Conservation (phyloP, 1,139 yeast genomes). For the Hansenula anomala region DNA sequence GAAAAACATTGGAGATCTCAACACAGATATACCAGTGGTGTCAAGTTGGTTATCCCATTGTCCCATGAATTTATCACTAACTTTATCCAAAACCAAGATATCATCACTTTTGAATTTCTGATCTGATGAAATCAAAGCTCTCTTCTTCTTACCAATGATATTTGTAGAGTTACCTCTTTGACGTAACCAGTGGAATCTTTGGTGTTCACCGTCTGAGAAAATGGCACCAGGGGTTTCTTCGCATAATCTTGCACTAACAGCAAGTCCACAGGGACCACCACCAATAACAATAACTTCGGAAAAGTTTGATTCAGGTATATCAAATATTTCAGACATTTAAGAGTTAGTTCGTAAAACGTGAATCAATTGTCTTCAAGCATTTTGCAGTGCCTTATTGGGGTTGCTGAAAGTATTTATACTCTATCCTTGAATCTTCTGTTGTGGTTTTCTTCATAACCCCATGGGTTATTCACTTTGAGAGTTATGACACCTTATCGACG, state of each 20-base stretch:
- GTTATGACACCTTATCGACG: not conserved
- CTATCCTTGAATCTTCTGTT: no score
- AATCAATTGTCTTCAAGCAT: no score
- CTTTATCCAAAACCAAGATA: constrained; percentile 8
- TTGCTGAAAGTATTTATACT: no score
- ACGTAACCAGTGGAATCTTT: constrained; percentile 10
- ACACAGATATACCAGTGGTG: constrained; percentile 37
- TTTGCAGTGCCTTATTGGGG: no score
- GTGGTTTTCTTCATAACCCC: not conserved
- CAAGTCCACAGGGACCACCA: constrained; percentile 6
- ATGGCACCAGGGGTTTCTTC: constrained; percentile 9
- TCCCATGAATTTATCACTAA: constrained; percentile 22
- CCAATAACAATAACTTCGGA: constrained; percentile 6
- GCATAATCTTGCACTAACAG: constrained; percentile 4
- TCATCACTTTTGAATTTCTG: constrained; percentile 3
- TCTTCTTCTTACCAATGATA: constrained; percentile 1
- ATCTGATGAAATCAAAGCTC: not conserved
- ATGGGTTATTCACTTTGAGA: not conserved
- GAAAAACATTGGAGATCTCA: constrained; percentile 48
- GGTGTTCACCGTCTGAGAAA: constrained; percentile 10
- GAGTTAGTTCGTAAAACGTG: no score
- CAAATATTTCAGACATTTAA: not conserved
- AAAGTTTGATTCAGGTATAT: constrained; percentile 4
- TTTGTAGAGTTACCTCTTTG: constrained; percentile 6
- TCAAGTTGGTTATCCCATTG: constrained; percentile 44